Conservation (phyloP, 805 yeast genomes). For the Candida tibetensis region DNA sequence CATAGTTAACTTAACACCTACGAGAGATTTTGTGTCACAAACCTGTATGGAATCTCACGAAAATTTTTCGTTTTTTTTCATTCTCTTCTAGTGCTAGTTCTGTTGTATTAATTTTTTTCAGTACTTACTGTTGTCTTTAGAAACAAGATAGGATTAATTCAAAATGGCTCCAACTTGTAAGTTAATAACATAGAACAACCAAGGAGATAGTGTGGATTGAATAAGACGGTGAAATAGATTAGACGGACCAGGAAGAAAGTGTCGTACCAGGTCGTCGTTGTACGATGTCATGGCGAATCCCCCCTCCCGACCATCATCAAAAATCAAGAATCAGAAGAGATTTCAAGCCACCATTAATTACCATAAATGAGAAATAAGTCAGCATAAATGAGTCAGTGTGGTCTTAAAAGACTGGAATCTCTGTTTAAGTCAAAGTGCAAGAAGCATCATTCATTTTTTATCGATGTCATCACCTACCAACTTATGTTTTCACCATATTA, state of each 20-base stretch:
- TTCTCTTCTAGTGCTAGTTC: background rate
- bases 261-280: too few species aligned
- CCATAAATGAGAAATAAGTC: background rate
- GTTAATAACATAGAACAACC: slow-evolving; percentile 11
- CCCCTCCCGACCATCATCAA: too few species aligned
- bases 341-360: too few species aligned
- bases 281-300: too few species aligned
- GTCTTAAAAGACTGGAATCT: too few species aligned
- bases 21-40: background rate
- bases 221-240: too few species aligned
- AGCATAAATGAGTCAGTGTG: background rate
- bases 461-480: too few species aligned
- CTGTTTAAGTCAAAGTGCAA: too few species aligned
- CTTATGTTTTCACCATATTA: too few species aligned
- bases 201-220: background rate
- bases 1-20: background rate
- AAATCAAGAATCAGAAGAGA: too few species aligned
- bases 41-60: slow-evolving; percentile 2
- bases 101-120: background rate
- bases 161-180: slow-evolving; percentile 27
- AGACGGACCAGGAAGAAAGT: too few species aligned
- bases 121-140: background rate
- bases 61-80: slow-evolving; percentile 12
- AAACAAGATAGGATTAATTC: slow-evolving; percentile 9
- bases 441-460: too few species aligned